A percentile compares a stretch with the other conserved stretches of the same genome.
Evolutionary conservation across 2,329 filamentous ascomycete genomes (phyloP).

Genomic region (Aspergillus quadricinctus): DNA sequence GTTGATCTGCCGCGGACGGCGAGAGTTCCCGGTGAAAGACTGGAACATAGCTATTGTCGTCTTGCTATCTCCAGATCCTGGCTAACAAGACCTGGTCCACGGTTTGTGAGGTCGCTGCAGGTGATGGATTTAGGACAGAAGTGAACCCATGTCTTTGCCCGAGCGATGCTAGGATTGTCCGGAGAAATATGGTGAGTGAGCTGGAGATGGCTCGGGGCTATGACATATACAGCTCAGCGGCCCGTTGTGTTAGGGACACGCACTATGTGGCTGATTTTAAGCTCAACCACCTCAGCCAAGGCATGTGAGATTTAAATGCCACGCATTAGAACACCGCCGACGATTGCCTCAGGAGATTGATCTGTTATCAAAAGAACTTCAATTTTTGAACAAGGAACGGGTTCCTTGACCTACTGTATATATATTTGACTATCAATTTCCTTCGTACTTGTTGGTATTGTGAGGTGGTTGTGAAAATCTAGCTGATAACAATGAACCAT

Average conservation of each 20-base stretch:
- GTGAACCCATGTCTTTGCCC: constrained; percentile 17
- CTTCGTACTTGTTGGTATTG: neutral
- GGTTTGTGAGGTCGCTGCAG: constrained; percentile 7
- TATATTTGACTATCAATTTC: neutral
- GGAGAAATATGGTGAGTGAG: constrained; percentile 3
- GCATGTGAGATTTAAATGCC: constrained; percentile 2
- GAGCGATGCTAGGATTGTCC: neutral
- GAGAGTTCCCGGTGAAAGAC: constrained; percentile 83
- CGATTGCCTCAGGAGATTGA: neutral
- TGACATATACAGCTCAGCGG: constrained; percentile 20
- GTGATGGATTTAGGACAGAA: constrained; percentile 12
- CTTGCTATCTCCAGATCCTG: constrained; percentile 7
- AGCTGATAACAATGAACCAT: constrained; percentile 6
- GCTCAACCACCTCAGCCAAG: neutral
- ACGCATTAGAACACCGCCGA: constrained; percentile 5
- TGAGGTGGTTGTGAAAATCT: neutral
- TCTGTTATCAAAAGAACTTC: no score
- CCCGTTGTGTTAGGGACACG: constrained; percentile 9
- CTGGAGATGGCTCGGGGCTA: constrained; percentile 18
- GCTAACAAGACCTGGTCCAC: constrained; percentile 2
- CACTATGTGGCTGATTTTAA: neutral
- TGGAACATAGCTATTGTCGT: constrained; percentile 65
- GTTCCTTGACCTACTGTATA: neutral
- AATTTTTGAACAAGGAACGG: no score
- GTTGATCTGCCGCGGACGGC: constrained; percentile 86